phyloP scores from a whole-genome alignment of 78 protist genomes.

The slime mould (Dictyostelium discoideum) region dicty_2.7 NC_007088.5:2047001-2047500 shows the following conservation, averaged over 20 bases:
- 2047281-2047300: neutral
- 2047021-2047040: neutral
- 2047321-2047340: neutral
- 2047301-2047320: neutral
- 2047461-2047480: neutral
- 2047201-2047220: slow-evolving; percentile 1
- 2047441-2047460: neutral
- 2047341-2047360: neutral
- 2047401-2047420: neutral
- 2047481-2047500: neutral
- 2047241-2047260: neutral
- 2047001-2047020: neutral
- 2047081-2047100: neutral
- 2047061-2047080: neutral
- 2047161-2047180: slow-evolving; percentile 2
- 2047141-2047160: neutral
- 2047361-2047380: neutral
- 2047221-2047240: slow-evolving; percentile 7
- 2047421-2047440: neutral
- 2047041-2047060: neutral
- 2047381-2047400: neutral
- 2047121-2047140: neutral
- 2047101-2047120: neutral
- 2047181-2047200: neutral
- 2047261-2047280: neutral